Percentiles rank a stretch among this genome's conserved stretches.
phyloP scores from a whole-genome alignment of 345 rosid genomes.

The Rhizophora mangle region DNA sequence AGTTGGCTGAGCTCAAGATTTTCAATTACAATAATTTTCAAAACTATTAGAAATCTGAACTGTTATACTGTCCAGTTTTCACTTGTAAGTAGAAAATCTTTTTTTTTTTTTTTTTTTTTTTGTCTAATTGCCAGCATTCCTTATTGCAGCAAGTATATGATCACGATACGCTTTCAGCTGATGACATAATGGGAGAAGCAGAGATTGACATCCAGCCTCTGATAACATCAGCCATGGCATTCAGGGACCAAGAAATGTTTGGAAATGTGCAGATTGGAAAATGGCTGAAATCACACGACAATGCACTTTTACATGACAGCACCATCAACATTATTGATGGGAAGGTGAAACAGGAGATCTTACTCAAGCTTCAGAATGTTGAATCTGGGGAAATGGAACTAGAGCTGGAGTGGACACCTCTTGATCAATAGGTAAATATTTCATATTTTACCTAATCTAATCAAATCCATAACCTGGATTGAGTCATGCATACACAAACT shows the following conservation, averaged over 20 bases:
- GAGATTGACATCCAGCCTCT: constrained; percentile 84
- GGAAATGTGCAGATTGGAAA: constrained; percentile 94
- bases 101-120: not conserved
- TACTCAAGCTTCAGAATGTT: constrained; percentile 85
- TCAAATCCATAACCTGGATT: no score
- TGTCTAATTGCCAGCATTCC: not conserved
- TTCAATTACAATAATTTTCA: no score
- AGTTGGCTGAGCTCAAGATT: no score
- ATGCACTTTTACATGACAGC: constrained; percentile 85
- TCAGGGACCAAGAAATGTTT: constrained; percentile 81
- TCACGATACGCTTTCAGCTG: constrained; percentile 81
- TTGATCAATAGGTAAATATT: constrained; percentile 50
- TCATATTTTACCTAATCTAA: not conserved
- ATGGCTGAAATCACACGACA: constrained; percentile 82
- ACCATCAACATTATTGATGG: constrained; percentile 82
- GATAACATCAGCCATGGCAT: constrained; percentile 88
- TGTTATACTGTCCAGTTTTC: no score
- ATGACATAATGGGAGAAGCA: constrained; percentile 99
- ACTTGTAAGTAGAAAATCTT: no score
- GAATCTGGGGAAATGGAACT: constrained; percentile 80
- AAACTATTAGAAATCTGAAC: no score
- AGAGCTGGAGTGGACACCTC: constrained; percentile 75
- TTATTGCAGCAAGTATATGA: constrained; percentile 75
- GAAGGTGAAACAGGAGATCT: constrained; percentile 73
- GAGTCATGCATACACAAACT: no score